Evolutionary conservation across 441 rosid species (phyloP).

Genomic region (Populus hybrid): DNA sequence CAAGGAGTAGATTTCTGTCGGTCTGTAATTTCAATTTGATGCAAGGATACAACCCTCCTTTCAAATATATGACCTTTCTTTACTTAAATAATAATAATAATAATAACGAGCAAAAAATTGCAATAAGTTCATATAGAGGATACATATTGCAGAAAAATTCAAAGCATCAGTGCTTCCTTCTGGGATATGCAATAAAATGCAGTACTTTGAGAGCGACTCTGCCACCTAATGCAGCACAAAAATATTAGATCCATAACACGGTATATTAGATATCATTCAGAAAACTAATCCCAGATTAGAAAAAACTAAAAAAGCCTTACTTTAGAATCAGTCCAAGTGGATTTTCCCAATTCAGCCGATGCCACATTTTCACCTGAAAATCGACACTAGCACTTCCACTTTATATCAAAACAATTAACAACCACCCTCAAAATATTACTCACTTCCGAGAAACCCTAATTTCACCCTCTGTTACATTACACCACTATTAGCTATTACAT

Average conservation of each 20-base stretch:
- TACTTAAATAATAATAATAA: not conserved
- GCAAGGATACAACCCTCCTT: conserved; percentile 46
- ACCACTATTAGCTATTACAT: not conserved
- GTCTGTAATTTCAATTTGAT: conserved; percentile 47
- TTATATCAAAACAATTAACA: not conserved
- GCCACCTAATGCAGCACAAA: conserved; percentile 46
- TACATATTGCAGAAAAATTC: conserved; percentile 80
- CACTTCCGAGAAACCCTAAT: not conserved
- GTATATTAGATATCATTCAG: not conserved
- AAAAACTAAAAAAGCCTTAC: conserved; percentile 25
- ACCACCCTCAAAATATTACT: not conserved
- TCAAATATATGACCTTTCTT: not conserved
- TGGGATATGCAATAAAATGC: conserved; percentile 60
- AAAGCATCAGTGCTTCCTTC: conserved; percentile 59
- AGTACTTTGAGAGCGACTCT: conserved; percentile 66
- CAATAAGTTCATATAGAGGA: conserved; percentile 35
- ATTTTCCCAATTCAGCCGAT: conserved; percentile 50
- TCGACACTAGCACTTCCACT: not conserved
- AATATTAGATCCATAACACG: conserved; percentile 10
- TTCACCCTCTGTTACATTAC: not conserved
- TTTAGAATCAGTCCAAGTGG: conserved; percentile 56
- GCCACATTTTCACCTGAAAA: conserved; percentile 56
- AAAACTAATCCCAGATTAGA: not conserved
- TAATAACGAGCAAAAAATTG: not conserved
- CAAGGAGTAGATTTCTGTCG: conserved; percentile 69